A percentile compares a stretch with the other conserved stretches of the same genome.
phyloP scores from a whole-genome alignment of 257 asterid genomes.

The Cinchona pubescens region DNA sequence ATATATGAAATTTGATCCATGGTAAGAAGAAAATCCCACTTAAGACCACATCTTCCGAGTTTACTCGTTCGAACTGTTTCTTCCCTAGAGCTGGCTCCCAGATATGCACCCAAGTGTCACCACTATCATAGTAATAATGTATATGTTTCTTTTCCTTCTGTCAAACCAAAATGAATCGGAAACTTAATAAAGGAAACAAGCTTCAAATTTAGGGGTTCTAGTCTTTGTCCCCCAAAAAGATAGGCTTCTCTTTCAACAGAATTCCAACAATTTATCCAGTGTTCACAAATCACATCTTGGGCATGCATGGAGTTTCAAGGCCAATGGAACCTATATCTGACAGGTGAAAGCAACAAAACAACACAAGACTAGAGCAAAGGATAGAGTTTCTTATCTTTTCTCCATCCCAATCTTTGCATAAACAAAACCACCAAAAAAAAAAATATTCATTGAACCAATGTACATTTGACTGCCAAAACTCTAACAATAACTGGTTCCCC shows the following conservation, averaged over 20 bases:
- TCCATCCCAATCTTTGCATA: conserved; percentile 9
- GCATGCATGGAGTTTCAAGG: neutral
- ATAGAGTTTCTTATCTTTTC: neutral
- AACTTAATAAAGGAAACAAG: neutral
- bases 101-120: too few relatives aligned
- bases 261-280: neutral
- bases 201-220: neutral
- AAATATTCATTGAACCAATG: conserved; percentile 31
- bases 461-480: conserved; percentile 42
- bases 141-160: neutral
- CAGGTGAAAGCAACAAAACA: neutral
- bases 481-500: conserved; percentile 17
- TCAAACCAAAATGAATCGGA: too few relatives aligned
- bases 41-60: too few relatives aligned
- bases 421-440: conserved; percentile 8
- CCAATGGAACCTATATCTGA: neutral
- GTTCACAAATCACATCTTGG: neutral
- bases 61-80: too few relatives aligned
- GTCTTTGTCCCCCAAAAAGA: neutral
- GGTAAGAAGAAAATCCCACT: too few relatives aligned
- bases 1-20: too few relatives aligned
- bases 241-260: neutral
- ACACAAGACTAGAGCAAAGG: neutral
- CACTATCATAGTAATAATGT: too few relatives aligned
- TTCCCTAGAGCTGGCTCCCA: too few relatives aligned